Evolutionary conservation across 1,139 yeast species (phyloP).

Genomic region (Zhuliangozyma blackwelliae): DNA sequence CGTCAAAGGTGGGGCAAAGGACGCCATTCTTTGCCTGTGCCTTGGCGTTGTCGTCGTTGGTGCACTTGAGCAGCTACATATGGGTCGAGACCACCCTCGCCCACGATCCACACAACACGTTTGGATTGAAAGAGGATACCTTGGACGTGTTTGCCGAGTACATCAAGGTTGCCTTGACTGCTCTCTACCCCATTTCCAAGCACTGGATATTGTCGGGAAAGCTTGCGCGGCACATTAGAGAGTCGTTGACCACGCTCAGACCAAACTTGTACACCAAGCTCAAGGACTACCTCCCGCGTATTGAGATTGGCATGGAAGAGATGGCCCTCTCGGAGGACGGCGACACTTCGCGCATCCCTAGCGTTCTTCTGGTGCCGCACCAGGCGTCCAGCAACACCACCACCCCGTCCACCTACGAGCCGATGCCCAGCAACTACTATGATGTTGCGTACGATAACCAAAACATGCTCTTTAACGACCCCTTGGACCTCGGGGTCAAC

Average conservation of each 20-base stretch:
- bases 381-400: conserved; percentile 1
- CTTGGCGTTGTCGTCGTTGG: conserved; percentile 45
- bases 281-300: conserved; percentile 16
- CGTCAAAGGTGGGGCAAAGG: conserved; percentile 35
- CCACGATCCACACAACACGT: conserved; percentile 5
- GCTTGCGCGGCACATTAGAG: conserved; percentile 40
- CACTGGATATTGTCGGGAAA: conserved; percentile 49
- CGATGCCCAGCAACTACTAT: not conserved
- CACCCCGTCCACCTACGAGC: not conserved
- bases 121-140: conserved; percentile 24
- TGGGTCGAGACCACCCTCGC: conserved; percentile 35
- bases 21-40: conserved; percentile 51
- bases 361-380: conserved; percentile 3
- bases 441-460: conserved; percentile 1
- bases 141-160: conserved; percentile 42
- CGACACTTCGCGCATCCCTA: not conserved
- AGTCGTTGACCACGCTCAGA: conserved; percentile 26
- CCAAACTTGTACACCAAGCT: conserved; percentile 24
- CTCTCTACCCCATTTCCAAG: conserved; percentile 41
- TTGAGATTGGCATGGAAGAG: conserved; percentile 10
- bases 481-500: conserved; percentile 8
- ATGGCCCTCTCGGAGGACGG: conserved; percentile 3
- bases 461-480: conserved; percentile 4
- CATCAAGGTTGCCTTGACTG: conserved; percentile 42
- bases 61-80: conserved; percentile 46